Conservation (phyloP, 2,329 filamentous ascomycete genomes). For the Volutella citrinella region DNA sequence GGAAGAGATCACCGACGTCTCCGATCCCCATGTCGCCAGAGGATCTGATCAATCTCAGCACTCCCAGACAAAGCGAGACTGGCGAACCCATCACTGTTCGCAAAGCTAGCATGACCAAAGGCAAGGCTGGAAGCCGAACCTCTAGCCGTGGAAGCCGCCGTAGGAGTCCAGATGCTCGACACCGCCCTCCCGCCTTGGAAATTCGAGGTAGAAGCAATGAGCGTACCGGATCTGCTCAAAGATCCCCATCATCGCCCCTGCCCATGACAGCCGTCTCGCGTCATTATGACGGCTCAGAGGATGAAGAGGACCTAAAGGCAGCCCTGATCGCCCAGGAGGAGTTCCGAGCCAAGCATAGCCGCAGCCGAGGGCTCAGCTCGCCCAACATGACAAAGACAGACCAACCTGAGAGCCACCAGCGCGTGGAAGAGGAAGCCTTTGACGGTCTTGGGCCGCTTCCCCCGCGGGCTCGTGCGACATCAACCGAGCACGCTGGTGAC, state of each 20-base stretch:
- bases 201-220: constrained; percentile 62
- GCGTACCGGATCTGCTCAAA: constrained; percentile 54
- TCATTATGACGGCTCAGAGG: constrained; percentile 50
- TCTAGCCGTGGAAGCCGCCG: constrained; percentile 48
- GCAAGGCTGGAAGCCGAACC: constrained; percentile 40
- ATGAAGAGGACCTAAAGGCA: constrained; percentile 59
- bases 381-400: constrained; percentile 35
- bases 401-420: constrained; percentile 37
- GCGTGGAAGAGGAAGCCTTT: constrained; percentile 28
- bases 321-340: constrained; percentile 53
- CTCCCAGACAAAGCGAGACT: constrained; percentile 33
- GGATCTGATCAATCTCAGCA: constrained; percentile 66
- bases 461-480: constrained; percentile 33
- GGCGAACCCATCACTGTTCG: constrained; percentile 44
- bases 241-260: constrained; percentile 78
- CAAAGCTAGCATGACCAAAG: constrained; percentile 36
- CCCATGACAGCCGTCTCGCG: constrained; percentile 60
- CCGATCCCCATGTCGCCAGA: constrained; percentile 94
- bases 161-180: constrained; percentile 44
- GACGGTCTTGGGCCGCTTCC: constrained; percentile 30
- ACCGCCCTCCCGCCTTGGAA: constrained; percentile 41
- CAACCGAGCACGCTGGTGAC: constrained; percentile 51
- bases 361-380: constrained; percentile 41
- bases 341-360: constrained; percentile 54
- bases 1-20: constrained; percentile 86